Conservation (phyloP, 768 basidiomycete genomes). For the Termitomyces sp. region DNA sequence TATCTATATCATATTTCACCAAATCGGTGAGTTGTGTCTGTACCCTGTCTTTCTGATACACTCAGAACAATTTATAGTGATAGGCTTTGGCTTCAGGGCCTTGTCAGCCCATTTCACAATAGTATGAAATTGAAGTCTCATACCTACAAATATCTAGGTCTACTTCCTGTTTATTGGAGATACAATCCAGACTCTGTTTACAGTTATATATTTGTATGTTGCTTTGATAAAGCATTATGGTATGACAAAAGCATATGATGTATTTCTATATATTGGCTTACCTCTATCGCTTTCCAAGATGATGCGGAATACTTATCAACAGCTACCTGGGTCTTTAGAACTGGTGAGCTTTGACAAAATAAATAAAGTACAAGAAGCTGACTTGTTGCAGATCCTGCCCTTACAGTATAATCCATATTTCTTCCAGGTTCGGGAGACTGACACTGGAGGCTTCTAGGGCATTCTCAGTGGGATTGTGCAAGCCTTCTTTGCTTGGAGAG, state of each 20-base stretch:
- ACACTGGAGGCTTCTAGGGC: background rate
- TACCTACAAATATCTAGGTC: slow-evolving; percentile 30
- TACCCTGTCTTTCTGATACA: background rate
- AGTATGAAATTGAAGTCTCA: background rate
- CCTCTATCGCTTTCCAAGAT: background rate
- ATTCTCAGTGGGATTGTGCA: slow-evolving; percentile 13
- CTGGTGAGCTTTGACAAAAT: background rate
- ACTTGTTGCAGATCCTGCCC: slow-evolving; percentile 9
- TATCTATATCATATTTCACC: slow-evolving; percentile 37
- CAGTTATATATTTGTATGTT: slow-evolving; percentile 42
- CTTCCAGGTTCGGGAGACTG: background rate
- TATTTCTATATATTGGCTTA: background rate
- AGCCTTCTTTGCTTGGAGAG: slow-evolving; percentile 20
- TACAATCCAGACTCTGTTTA: slow-evolving; percentile 43
- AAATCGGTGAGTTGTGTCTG: slow-evolving; percentile 26
- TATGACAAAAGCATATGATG: slow-evolving; percentile 14
- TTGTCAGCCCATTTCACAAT: slow-evolving; percentile 28
- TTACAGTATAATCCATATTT: slow-evolving; percentile 5
- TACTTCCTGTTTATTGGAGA: slow-evolving; percentile 41
- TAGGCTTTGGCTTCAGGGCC: slow-evolving; percentile 38
- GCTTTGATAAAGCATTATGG: slow-evolving; percentile 46
- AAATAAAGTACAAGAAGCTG: background rate
- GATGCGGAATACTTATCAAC: slow-evolving; percentile 1
- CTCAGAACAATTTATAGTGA: slow-evolving; percentile 28
- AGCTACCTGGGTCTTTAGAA: slow-evolving; percentile 11